Evolutionary conservation across 2,329 filamentous ascomycete genomes (phyloP).

Genomic region (Karstenula rhodostoma): DNA sequence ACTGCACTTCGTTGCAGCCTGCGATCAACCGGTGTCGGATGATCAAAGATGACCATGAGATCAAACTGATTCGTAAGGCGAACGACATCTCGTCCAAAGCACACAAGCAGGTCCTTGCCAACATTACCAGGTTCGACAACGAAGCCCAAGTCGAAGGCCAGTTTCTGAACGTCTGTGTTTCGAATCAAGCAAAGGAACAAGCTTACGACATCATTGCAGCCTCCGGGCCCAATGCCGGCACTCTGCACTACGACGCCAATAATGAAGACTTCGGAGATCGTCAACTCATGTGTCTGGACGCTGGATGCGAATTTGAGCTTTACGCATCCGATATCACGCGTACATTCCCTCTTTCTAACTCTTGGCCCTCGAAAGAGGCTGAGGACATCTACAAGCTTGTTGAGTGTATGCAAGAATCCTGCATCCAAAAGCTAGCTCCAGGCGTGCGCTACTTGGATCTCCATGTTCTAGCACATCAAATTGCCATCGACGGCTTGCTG

Average conservation of each 20-base stretch:
- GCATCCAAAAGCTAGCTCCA: constrained; percentile 72
- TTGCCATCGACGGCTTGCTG: constrained; percentile 76
- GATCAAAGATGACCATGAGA: constrained; percentile 84
- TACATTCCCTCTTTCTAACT: constrained; percentile 79
- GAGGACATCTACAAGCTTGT: constrained; percentile 80
- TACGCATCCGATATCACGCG: constrained; percentile 93
- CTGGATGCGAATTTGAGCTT: constrained; percentile 82
- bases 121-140: constrained; percentile 70
- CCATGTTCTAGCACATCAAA: constrained; percentile 74
- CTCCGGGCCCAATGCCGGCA: constrained; percentile 80
- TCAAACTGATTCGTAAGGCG: constrained; percentile 80
- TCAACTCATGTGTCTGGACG: constrained; percentile 83
- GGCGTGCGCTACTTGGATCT: constrained; percentile 76
- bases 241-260: constrained; percentile 87
- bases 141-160: constrained; percentile 85
- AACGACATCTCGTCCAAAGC: constrained; percentile 81
- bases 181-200: constrained; percentile 76
- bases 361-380: constrained; percentile 72
- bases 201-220: constrained; percentile 92
- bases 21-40: constrained; percentile 83
- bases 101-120: constrained; percentile 74
- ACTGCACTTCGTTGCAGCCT: constrained; percentile 61
- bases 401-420: constrained; percentile 79
- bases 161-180: constrained; percentile 76
- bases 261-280: constrained; percentile 73